Evolutionary conservation across 306 rosid species (phyloP).

Genomic region (Geum urbanum): DNA sequence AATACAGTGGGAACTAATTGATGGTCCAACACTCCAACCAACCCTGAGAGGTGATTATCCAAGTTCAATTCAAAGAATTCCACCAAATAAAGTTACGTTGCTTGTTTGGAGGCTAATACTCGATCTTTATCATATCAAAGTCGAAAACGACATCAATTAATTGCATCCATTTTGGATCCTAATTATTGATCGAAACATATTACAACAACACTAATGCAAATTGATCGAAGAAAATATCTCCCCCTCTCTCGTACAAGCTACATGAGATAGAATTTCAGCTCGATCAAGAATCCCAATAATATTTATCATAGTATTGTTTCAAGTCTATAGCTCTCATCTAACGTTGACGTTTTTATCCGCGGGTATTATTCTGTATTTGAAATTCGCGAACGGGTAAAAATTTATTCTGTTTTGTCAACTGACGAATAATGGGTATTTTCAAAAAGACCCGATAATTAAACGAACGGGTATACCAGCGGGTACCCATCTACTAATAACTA

Average conservation of each 20-base stretch:
- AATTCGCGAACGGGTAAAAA: no score
- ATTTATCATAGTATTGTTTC: no score
- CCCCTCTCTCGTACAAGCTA: not conserved
- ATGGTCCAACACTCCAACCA: conserved; percentile 12
- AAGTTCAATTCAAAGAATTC: not conserved
- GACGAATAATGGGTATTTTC: no score
- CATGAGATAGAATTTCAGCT: not conserved
- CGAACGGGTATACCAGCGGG: no score
- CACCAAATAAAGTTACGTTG: conserved; percentile 11
- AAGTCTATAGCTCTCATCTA: no score
- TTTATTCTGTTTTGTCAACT: no score
- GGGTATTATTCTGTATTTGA: no score
- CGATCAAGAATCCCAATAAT: not conserved
- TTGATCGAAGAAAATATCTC: not conserved
- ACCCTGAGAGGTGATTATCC: not conserved
- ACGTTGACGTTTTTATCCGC: no score
- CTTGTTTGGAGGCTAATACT: conserved; percentile 3
- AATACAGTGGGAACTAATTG: not conserved
- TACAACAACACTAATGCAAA: not conserved
- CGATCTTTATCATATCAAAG: not conserved
- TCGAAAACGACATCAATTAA: conserved; percentile 17
- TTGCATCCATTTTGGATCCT: not conserved
- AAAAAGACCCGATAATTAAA: no score
- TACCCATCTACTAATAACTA: no score
- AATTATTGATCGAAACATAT: not conserved